Evolutionary conservation across 768 basidiomycete genomes (phyloP).

Genomic region (Boletus edulis): DNA sequence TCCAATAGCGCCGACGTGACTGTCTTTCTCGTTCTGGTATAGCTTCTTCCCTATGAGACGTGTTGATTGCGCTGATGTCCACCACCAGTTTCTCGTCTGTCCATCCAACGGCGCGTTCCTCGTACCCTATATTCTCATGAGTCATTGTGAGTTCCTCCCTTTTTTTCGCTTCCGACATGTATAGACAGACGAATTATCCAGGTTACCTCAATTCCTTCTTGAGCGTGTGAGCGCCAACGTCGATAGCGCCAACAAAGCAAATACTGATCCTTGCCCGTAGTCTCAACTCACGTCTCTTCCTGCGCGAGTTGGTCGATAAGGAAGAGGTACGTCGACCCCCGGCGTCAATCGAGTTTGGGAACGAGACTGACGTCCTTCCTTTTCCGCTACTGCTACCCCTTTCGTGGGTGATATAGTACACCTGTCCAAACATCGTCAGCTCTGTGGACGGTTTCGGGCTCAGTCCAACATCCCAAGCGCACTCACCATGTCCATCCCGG

Average conservation of each 20-base stretch:
- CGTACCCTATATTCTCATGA: constrained; percentile 38
- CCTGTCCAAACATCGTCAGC: constrained; percentile 26
- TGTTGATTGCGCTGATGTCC: neutral
- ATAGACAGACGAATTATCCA: neutral
- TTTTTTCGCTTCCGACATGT: neutral
- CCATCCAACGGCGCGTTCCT: constrained; percentile 36
- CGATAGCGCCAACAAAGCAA: neutral
- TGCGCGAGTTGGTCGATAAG: constrained; percentile 27
- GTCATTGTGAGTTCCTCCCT: constrained; percentile 28
- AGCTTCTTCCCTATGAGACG: neutral
- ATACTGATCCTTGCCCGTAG: constrained; percentile 4
- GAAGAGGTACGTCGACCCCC: constrained; percentile 19
- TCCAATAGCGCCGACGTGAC: constrained; percentile 28
- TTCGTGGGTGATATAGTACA: constrained; percentile 13
- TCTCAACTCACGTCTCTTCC: constrained; percentile 28
- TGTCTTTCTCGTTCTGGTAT: constrained; percentile 26
- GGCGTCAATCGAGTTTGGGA: neutral
- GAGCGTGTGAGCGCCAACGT: constrained; percentile 30
- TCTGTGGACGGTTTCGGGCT: constrained; percentile 20
- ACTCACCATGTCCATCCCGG: constrained; percentile 7
- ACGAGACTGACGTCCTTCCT: neutral
- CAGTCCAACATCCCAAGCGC: constrained; percentile 7
- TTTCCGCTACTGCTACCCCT: too few species aligned
- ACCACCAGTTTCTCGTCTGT: constrained; percentile 32
- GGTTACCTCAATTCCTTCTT: constrained; percentile 39